These are phyloP conservation scores for Blastomyces parvus DNA, from an alignment of 2,329 filamentous ascomycete genomes.

Conservation along the genomic window DNA sequence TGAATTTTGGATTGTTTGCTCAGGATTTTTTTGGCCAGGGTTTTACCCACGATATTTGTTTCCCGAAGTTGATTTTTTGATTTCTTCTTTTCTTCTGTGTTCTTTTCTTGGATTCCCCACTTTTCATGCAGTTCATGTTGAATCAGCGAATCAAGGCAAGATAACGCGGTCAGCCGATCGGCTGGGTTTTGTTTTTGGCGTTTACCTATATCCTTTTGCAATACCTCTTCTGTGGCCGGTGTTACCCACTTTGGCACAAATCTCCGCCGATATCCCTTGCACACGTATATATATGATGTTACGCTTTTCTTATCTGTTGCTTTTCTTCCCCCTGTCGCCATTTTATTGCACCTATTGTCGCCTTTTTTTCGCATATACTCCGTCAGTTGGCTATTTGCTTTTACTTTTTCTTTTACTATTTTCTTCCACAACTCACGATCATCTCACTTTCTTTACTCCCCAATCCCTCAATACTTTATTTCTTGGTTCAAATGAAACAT, in stretches of 20 bases:
- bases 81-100: background rate
- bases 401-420: too few relatives aligned
- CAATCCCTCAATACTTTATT: background rate
- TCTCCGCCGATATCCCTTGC: background rate
- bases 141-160: background rate
- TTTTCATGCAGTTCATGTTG: background rate
- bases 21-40: background rate
- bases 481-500: background rate
- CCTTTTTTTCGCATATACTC: background rate
- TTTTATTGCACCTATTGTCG: background rate
- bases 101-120: background rate
- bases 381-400: background rate
- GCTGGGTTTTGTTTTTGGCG: background rate
- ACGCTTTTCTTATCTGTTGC: background rate
- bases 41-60: background rate
- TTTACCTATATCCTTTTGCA: background rate
- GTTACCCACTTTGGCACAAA: background rate
- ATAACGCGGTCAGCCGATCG: background rate
- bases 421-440: background rate
- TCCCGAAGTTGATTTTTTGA: background rate
- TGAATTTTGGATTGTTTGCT: slow-evolving; percentile 2
- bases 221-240: background rate
- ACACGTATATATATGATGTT: slow-evolving; percentile 3
- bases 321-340: background rate
- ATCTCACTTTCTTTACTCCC: background rate